These are phyloP conservation scores for Moesziomyces sp. DNA, from an alignment of 1,284 basidiomycete genomes.

Conservation along the genomic window DNA sequence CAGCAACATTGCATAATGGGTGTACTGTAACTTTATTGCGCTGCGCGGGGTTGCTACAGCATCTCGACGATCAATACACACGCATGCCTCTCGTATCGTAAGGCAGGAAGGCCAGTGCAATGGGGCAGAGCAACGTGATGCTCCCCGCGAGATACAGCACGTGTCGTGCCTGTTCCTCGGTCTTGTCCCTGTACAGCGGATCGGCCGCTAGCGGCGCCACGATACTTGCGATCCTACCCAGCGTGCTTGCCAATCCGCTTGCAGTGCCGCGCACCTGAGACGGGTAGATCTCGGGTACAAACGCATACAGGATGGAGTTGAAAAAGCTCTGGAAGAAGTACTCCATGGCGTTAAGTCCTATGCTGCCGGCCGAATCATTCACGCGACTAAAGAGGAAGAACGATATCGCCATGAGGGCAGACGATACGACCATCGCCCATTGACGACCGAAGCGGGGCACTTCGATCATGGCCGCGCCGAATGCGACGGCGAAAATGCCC, in stretches of 20 bases:
- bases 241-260: slow-evolving; percentile 66
- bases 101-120: slow-evolving; percentile 52
- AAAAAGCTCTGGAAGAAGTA: slow-evolving; percentile 68
- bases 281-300: slow-evolving; percentile 69
- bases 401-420: slow-evolving; percentile 67
- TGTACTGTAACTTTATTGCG: too few relatives aligned
- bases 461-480: slow-evolving; percentile 68
- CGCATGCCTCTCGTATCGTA: slow-evolving; percentile 56
- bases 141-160: slow-evolving; percentile 57
- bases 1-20: too few relatives aligned
- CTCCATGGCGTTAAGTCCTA: slow-evolving; percentile 68
- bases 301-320: slow-evolving; percentile 69
- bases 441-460: slow-evolving; percentile 68
- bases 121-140: slow-evolving; percentile 49
- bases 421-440: slow-evolving; percentile 69
- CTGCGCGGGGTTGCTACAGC: too few relatives aligned
- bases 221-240: slow-evolving; percentile 68
- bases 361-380: slow-evolving; percentile 5
- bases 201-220: slow-evolving; percentile 68
- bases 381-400: slow-evolving; percentile 68
- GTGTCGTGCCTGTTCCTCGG: slow-evolving; percentile 37
- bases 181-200: slow-evolving; percentile 75
- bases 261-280: slow-evolving; percentile 69
- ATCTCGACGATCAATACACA: slow-evolving; percentile 20
- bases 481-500: slow-evolving; percentile 51